Conservation (phyloP, 192 early-diverging fungal genomes). For the Glomus cerebriforme region DNA sequence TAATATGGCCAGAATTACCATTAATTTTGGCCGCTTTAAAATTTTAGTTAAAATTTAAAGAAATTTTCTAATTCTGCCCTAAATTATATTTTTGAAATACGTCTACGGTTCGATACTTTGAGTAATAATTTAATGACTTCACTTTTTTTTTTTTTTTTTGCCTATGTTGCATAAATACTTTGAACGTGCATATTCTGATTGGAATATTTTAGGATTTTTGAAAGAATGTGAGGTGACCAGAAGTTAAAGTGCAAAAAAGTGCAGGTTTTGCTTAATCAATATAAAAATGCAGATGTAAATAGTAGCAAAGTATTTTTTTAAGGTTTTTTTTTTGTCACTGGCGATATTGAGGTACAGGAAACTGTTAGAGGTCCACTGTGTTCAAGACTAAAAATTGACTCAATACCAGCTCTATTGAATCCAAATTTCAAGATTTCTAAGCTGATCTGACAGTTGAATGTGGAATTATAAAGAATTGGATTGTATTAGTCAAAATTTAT, state of each 20-base stretch:
- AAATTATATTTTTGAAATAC: no score
- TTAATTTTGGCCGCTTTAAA: no score
- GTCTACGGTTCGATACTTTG: no score
- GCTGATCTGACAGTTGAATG: constrained; percentile 12
- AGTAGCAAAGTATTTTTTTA: constrained; percentile 17
- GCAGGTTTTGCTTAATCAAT: constrained; percentile 21
- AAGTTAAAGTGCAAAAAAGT: constrained; percentile 24
- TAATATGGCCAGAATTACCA: no score
- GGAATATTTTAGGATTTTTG: constrained; percentile 29
- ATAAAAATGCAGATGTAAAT: constrained; percentile 22
- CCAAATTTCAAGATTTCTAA: constrained; percentile 19
- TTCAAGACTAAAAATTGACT: constrained; percentile 13
- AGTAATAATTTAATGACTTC: no score
- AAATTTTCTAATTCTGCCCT: no score
- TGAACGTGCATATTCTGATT: constrained; percentile 26
- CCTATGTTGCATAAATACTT: constrained; percentile 10
- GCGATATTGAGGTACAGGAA: constrained; percentile 22
- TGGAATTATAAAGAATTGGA: background rate
- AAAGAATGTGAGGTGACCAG: constrained; percentile 22
- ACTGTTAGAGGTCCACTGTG: constrained; percentile 17
- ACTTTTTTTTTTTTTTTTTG: no score
- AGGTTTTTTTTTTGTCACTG: constrained; percentile 20
- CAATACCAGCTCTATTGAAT: constrained; percentile 19
- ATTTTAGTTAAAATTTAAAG: no score
- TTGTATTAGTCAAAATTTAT: no score